Evolutionary conservation across 1,284 basidiomycete species (phyloP).

Genomic region (Sanghuangporus baumii): DNA sequence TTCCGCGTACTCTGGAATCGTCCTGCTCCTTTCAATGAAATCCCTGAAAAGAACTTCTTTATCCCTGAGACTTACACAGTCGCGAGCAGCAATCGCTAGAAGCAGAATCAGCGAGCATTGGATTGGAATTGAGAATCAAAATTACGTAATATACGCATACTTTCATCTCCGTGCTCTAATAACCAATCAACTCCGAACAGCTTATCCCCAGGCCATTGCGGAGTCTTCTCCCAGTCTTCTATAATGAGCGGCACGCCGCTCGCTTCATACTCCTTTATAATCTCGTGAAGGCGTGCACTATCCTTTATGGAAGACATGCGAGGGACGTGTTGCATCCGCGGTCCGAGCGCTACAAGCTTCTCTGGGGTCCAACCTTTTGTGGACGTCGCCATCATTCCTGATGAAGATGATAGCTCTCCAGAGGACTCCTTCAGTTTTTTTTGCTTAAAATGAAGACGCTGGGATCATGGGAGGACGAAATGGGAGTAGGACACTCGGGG

Average conservation of each 20-base stretch:
- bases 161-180: constrained; percentile 23
- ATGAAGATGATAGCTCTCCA: neutral
- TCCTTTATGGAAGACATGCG: constrained; percentile 33
- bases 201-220: constrained; percentile 41
- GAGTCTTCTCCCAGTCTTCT: constrained; percentile 46
- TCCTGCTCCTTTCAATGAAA: constrained; percentile 24
- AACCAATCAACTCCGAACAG: constrained; percentile 55
- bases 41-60: constrained; percentile 23
- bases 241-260: constrained; percentile 57
- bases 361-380: constrained; percentile 49
- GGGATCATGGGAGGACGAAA: neutral
- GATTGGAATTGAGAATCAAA: neutral
- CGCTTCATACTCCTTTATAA: constrained; percentile 41
- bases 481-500: neutral
- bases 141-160: constrained; percentile 17
- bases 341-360: constrained; percentile 31
- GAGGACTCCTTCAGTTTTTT: neutral
- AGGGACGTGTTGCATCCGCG: constrained; percentile 37
- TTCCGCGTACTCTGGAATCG: constrained; percentile 8
- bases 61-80: constrained; percentile 27
- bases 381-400: constrained; percentile 27
- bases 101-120: neutral
- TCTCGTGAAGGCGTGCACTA: constrained; percentile 18
- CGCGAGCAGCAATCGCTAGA: constrained; percentile 27
- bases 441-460: neutral